These are phyloP conservation scores for Ambrosia trifida DNA, from an alignment of 129 eudicot species.

Conservation along the genomic window DNA sequence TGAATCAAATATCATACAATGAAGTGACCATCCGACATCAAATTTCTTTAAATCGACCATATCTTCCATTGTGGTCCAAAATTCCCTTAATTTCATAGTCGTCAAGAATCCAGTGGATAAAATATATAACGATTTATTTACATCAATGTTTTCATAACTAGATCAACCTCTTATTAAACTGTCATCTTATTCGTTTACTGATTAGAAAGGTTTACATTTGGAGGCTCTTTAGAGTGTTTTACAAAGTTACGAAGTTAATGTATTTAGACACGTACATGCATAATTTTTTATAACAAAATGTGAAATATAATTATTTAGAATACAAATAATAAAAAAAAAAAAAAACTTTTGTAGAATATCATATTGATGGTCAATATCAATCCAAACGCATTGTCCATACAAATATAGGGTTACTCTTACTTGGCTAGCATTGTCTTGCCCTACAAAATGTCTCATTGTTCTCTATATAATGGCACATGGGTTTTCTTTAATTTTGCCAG, in stretches of 20 bases:
- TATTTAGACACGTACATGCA: no score
- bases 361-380: conserved; percentile 21
- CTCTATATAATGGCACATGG: conserved; percentile 20
- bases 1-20: neutral
- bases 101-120: neutral
- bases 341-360: neutral
- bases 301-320: neutral
- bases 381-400: conserved; percentile 34
- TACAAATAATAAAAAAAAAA: neutral
- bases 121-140: neutral
- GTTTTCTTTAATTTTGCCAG: conserved; percentile 26
- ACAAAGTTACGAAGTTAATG: no score
- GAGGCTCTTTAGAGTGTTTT: no score
- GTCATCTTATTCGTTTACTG: no score
- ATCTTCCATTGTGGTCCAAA: neutral
- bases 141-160: neutral
- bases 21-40: neutral
- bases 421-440: conserved; percentile 38
- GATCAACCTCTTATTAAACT: no score
- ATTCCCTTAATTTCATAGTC: neutral
- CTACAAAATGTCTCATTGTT: conserved; percentile 38
- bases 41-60: neutral
- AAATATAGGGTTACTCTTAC: conserved; percentile 28
- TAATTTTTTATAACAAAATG: neutral
- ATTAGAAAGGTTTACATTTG: no score